Percentiles rank a stretch among this genome's conserved stretches.
Evolutionary conservation across 2,329 filamentous ascomycete genomes (phyloP).

Genomic region (Colletotrichum filicis): DNA sequence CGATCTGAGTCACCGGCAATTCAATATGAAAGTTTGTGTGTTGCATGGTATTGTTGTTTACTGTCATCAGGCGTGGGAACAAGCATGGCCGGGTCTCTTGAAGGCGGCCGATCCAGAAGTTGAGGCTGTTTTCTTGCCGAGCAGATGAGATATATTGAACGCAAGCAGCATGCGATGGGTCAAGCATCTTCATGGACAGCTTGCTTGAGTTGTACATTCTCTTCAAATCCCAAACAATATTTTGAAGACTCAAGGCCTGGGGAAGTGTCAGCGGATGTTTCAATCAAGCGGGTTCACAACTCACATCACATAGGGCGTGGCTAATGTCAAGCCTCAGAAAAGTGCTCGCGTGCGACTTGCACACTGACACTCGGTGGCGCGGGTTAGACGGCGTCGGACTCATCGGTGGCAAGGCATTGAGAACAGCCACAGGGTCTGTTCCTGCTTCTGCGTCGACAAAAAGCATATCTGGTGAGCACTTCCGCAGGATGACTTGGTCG

Average conservation of each 20-base stretch:
- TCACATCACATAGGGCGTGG: conserved; percentile 61
- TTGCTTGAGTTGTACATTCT: conserved; percentile 54
- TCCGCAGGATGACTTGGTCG: conserved; percentile 60
- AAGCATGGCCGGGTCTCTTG: conserved; percentile 52
- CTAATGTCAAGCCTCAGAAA: conserved; percentile 62
- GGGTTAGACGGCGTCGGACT: conserved; percentile 51
- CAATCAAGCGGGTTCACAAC: conserved; percentile 4
- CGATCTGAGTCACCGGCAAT: conserved; percentile 51
- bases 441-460: conserved; percentile 59
- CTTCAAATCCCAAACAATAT: conserved; percentile 59
- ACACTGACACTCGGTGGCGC: conserved; percentile 62
- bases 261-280: background rate
- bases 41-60: conserved; percentile 41
- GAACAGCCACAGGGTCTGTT: conserved; percentile 50
- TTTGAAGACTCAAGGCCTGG: conserved; percentile 50
- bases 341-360: conserved; percentile 54
- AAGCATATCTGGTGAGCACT: conserved; percentile 61
- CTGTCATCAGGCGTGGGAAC: conserved; percentile 54
- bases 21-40: conserved; percentile 53
- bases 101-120: conserved; percentile 59
- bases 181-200: conserved; percentile 44
- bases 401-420: conserved; percentile 56
- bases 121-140: conserved; percentile 48
- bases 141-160: conserved; percentile 48
- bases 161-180: conserved; percentile 52